Percentiles rank a stretch among this genome's conserved stretches.
Evolutionary conservation across 2,329 filamentous ascomycete genomes (phyloP).

Genomic region (Colletotrichum horii): DNA sequence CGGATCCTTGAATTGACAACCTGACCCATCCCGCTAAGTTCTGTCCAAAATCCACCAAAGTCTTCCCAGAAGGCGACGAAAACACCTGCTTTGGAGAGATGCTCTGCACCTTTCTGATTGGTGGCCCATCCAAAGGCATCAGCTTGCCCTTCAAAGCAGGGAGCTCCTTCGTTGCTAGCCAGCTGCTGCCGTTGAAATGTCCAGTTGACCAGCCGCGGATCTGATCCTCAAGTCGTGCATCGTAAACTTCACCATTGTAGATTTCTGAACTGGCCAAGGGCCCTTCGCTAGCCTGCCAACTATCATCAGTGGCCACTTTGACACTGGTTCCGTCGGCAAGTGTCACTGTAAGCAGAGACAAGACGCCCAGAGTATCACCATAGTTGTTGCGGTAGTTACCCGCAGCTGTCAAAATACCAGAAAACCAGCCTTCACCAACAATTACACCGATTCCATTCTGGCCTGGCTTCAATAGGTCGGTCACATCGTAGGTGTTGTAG

Average conservation of each 20-base stretch:
- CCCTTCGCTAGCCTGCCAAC: slow-evolving; percentile 35
- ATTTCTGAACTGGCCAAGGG: slow-evolving; percentile 40
- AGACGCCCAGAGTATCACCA: not conserved
- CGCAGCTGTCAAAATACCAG: not conserved
- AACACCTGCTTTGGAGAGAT: slow-evolving; percentile 34
- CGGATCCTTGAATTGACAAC: slow-evolving; percentile 41
- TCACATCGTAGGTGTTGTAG: slow-evolving; percentile 60
- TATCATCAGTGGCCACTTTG: slow-evolving; percentile 38
- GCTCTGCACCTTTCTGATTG: slow-evolving; percentile 41
- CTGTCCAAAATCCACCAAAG: slow-evolving; percentile 61
- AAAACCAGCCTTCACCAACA: not conserved
- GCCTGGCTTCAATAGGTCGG: slow-evolving; percentile 34
- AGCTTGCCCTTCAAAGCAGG: slow-evolving; percentile 29
- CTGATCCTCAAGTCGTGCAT: slow-evolving; percentile 30
- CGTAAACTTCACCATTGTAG: slow-evolving; percentile 59
- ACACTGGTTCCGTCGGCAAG: slow-evolving; percentile 33
- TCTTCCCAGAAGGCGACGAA: slow-evolving; percentile 44
- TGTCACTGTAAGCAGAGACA: slow-evolving; percentile 9
- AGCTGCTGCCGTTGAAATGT: slow-evolving; percentile 29
- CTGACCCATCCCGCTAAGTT: slow-evolving; percentile 57
- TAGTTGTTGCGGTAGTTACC: not conserved
- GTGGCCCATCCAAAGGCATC: slow-evolving; percentile 45
- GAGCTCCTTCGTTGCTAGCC: not conserved
- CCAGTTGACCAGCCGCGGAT: not conserved
- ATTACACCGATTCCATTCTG: slow-evolving; percentile 1